These are phyloP conservation scores for Trapa incisa DNA, from an alignment of 345 rosid genomes.

Conservation along the genomic window DNA sequence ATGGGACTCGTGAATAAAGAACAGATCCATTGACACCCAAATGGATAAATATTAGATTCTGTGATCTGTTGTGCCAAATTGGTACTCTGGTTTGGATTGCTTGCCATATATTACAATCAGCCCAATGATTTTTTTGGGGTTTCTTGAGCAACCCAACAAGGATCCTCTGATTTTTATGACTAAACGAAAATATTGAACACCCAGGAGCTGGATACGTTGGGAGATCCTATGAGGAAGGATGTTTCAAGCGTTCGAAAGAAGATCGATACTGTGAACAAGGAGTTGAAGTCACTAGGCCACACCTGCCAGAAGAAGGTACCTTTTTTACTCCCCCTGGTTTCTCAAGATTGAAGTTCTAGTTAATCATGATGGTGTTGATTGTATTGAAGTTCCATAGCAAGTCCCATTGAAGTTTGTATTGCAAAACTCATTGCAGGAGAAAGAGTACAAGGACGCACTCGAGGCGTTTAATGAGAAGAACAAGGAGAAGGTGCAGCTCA, in stretches of 20 bases:
- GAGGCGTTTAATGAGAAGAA: constrained; percentile 67
- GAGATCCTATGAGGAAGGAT: constrained; percentile 39
- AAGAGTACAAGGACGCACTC: constrained; percentile 46
- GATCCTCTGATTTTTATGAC: not conserved
- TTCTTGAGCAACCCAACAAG: not conserved
- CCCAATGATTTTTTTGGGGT: not conserved
- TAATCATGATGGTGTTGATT: not conserved
- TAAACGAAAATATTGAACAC: not conserved
- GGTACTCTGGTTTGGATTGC: no score
- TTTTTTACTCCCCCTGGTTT: no score
- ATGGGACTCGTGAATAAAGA: no score
- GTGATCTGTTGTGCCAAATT: no score
- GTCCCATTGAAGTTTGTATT: not conserved
- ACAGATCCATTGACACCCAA: no score
- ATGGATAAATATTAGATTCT: no score
- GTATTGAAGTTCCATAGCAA: not conserved
- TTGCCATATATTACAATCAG: no score
- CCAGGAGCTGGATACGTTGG: constrained; percentile 58
- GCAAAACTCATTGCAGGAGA: constrained; percentile 32
- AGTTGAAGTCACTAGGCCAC: constrained; percentile 30
- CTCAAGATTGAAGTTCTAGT: not conserved
- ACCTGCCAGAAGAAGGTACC: constrained; percentile 35
- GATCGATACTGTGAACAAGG: constrained; percentile 29
- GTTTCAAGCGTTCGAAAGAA: constrained; percentile 25
- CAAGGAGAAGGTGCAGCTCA: constrained; percentile 44